A percentile compares a stretch with the other conserved stretches of the same genome.
Conservation (phyloP, 768 basidiomycete species). For the Lactarius evosmus region DNA sequence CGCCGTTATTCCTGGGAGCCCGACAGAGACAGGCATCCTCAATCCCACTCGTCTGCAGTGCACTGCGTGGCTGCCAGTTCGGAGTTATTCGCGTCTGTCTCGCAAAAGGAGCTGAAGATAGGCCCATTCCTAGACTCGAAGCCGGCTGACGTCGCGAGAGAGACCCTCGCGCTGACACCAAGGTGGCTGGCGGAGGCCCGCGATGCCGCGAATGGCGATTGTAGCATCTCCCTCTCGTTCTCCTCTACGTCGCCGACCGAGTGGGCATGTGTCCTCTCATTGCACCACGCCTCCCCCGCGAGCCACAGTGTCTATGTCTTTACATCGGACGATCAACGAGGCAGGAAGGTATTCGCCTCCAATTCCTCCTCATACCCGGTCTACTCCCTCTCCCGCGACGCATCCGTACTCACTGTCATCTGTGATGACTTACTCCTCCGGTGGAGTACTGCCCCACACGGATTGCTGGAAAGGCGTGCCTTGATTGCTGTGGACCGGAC, state of each 20-base stretch:
- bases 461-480: conserved; percentile 5
- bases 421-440: conserved; percentile 12
- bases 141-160: neutral
- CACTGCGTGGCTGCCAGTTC: conserved; percentile 9
- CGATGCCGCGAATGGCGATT: neutral
- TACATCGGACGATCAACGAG: conserved; percentile 7
- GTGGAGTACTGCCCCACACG: neutral
- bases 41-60: conserved; percentile 16
- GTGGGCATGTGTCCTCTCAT: conserved; percentile 14
- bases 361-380: conserved; percentile 14
- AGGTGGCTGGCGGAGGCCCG: conserved; percentile 12
- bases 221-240: conserved; percentile 5
- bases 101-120: conserved; percentile 20
- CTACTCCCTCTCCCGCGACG: conserved; percentile 15
- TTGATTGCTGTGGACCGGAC: conserved; percentile 6
- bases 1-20: conserved; percentile 16
- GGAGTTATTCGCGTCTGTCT: conserved; percentile 9
- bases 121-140: conserved; percentile 12
- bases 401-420: conserved; percentile 12
- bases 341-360: conserved; percentile 14
- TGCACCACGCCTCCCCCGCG: neutral
- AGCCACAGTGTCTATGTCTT: conserved; percentile 13
- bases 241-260: conserved; percentile 7
- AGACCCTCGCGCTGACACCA: conserved; percentile 12
- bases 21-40: neutral